Percentiles rank a stretch among this genome's conserved stretches.
phyloP scores from a whole-genome alignment of 1,284 basidiomycete genomes.

The Cutaneotrichosporon cavernicola region DNA sequence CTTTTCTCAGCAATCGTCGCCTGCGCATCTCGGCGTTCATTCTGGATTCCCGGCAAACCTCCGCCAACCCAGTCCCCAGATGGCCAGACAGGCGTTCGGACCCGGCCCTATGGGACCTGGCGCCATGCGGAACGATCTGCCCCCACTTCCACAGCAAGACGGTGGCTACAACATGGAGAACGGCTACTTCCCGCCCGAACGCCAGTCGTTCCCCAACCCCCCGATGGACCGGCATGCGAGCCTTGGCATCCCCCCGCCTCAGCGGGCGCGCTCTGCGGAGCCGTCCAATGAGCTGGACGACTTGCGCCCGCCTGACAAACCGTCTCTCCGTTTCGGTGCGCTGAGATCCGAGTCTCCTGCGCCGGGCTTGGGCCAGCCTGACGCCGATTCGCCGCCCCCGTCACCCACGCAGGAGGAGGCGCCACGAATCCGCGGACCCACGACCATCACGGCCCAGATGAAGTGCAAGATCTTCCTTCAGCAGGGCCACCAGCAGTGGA shows the following conservation, averaged over 20 bases:
- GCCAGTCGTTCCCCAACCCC: slow-evolving; percentile 8
- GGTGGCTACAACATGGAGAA: slow-evolving; percentile 2
- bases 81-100: slow-evolving; percentile 7
- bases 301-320: slow-evolving; percentile 15
- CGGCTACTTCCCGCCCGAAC: slow-evolving; percentile 1
- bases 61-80: slow-evolving; percentile 6
- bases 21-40: neutral
- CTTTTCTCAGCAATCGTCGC: slow-evolving; percentile 4
- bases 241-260: neutral
- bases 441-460: slow-evolving; percentile 84
- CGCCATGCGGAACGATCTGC: slow-evolving; percentile 4
- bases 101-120: neutral
- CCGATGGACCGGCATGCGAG: neutral
- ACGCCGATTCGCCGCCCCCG: slow-evolving; percentile 16
- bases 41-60: neutral
- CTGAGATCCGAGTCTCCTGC: slow-evolving; percentile 12
- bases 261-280: slow-evolving; percentile 16
- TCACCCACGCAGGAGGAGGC: slow-evolving; percentile 57
- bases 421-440: slow-evolving; percentile 61
- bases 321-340: slow-evolving; percentile 19
- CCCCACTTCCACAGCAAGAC: slow-evolving; percentile 4
- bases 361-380: neutral
- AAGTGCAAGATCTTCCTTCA: slow-evolving; percentile 98
- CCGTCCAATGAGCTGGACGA: slow-evolving; percentile 11
- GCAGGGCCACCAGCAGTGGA: slow-evolving; percentile 95